Conservation (phyloP, 2,329 filamentous ascomycete species). For the Ophiostoma sp. region DNA sequence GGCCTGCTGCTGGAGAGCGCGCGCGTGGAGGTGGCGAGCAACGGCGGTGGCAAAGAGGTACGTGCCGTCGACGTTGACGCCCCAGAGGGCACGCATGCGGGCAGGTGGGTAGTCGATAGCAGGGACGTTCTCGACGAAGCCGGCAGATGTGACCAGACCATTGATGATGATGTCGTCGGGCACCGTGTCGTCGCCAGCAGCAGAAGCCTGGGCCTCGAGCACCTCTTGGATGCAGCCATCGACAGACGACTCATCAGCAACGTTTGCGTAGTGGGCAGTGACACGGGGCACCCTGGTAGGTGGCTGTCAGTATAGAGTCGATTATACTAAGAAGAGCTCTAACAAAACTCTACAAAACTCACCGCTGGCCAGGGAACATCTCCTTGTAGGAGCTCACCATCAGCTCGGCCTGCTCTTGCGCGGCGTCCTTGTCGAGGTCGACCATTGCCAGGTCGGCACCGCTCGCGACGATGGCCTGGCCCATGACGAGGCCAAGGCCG, state of each 20-base stretch:
- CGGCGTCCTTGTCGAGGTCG: slow-evolving; percentile 89
- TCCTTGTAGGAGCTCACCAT: slow-evolving; percentile 70
- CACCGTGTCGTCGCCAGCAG: background rate
- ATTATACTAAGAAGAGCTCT: background rate
- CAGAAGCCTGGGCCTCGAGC: slow-evolving; percentile 51
- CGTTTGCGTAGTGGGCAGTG: slow-evolving; percentile 85
- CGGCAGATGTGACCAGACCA: slow-evolving; percentile 89
- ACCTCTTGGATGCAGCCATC: slow-evolving; percentile 66
- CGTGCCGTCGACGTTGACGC: slow-evolving; percentile 87
- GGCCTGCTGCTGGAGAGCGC: slow-evolving; percentile 34
- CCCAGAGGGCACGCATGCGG: slow-evolving; percentile 88
- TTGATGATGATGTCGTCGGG: slow-evolving; percentile 58
- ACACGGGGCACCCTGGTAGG: slow-evolving; percentile 59
- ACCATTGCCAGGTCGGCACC: slow-evolving; percentile 88
- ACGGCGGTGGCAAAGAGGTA: slow-evolving; percentile 82
- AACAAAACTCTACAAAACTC: slow-evolving; percentile 29
- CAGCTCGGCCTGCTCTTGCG: slow-evolving; percentile 66
- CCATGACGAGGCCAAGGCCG: slow-evolving; percentile 87
- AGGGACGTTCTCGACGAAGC: slow-evolving; percentile 93
- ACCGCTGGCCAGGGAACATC: slow-evolving; percentile 73
- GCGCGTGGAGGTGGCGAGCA: slow-evolving; percentile 81
- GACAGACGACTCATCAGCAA: slow-evolving; percentile 74
- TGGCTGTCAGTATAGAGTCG: background rate
- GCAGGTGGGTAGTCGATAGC: slow-evolving; percentile 87
- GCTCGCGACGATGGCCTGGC: slow-evolving; percentile 80